Percentiles rank a stretch among this genome's conserved stretches.
phyloP scores from a whole-genome alignment of 2,329 filamentous ascomycete species.

The Plenodomus lindquistii region DNA sequence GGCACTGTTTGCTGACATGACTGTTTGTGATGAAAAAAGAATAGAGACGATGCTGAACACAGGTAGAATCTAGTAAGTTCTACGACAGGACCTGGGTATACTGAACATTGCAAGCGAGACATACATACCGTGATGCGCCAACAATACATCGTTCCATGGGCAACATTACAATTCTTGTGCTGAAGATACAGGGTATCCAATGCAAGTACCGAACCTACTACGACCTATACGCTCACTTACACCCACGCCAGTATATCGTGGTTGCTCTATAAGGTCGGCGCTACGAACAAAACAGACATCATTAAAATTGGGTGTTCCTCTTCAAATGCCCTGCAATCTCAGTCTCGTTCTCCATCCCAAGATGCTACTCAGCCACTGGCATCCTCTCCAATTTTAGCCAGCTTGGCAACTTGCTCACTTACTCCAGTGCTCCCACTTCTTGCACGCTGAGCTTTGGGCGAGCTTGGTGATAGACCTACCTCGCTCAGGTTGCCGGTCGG shows the following conservation, averaged over 20 bases:
- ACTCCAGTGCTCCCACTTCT: slow-evolving; percentile 34
- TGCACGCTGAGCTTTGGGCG: slow-evolving; percentile 14
- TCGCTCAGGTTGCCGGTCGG: slow-evolving; percentile 30
- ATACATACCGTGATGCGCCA: not conserved
- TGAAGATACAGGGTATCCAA: slow-evolving; percentile 12
- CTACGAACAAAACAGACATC: not conserved
- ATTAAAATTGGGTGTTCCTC: not conserved
- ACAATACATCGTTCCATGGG: not conserved
- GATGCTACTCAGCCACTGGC: not conserved
- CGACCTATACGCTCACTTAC: slow-evolving; percentile 2
- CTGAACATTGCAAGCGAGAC: too few species aligned
- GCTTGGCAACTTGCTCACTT: slow-evolving; percentile 38
- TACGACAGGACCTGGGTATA: too few species aligned
- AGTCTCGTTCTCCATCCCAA: not conserved
- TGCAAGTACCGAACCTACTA: slow-evolving; percentile 8
- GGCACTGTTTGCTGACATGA: not conserved
- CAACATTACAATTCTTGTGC: not conserved
- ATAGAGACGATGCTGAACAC: slow-evolving; percentile 11
- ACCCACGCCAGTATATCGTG: not conserved
- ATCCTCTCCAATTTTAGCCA: slow-evolving; percentile 5
- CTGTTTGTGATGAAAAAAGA: not conserved
- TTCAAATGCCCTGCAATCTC: not conserved
- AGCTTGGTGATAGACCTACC: slow-evolving; percentile 28
- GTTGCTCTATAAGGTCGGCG: not conserved
- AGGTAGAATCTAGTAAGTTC: too few species aligned